Base-by-base conservation (phyloP, 2,329 filamentous ascomycete species). In the Metarhizium brunneum region DNA sequence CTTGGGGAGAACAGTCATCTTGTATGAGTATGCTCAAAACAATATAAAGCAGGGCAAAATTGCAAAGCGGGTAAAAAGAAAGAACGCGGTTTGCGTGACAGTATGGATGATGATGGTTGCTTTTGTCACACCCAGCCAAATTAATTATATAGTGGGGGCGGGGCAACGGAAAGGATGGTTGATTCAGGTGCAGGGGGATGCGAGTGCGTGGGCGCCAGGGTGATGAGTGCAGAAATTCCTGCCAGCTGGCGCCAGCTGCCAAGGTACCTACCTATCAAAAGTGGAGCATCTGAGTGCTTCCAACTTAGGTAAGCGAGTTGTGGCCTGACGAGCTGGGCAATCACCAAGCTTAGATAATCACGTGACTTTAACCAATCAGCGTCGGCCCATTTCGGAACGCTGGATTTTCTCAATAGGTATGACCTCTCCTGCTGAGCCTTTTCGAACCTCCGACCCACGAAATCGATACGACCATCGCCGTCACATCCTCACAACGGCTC, bases 1-100 rank as follows among this genome's bases (percentile, higher is more conserved):
- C 71, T 88, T 91, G 56, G 72, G 60, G 29, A 65, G 61, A 57
- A 63, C 61, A 57, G 66, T 57, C 69, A 72, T 71, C 2, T 57
- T n/a, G n/a, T 56, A 35, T 35, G 32, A 30, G 36, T 57, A 51
- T 63, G 59, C 50, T 38, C 10, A 30, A 13, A 48, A 38, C 20
- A 43, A 35, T 47, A 50, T 54, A 11, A 45, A 16, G 20, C 47
- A 56, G 50, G 36, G 47, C 47, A 29, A 25, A 47, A 13, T 6
- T 57, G 55, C 42, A 43, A 25, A 49, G 43, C 14, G 42, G 47
- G 53, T 48, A 50, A 53, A 54, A 54, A 53, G 54, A 50, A 48
- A 18, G 52, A 49, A 54, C 42, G 48, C 30, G 18, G n/a, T 42
- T 35, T 40, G 40, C n/a, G 48, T 20, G 13, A 52, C 36, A 30